Evolutionary conservation across 2,329 filamentous ascomycete genomes (phyloP).

Genomic region (Cryphonectria parasitica): DNA sequence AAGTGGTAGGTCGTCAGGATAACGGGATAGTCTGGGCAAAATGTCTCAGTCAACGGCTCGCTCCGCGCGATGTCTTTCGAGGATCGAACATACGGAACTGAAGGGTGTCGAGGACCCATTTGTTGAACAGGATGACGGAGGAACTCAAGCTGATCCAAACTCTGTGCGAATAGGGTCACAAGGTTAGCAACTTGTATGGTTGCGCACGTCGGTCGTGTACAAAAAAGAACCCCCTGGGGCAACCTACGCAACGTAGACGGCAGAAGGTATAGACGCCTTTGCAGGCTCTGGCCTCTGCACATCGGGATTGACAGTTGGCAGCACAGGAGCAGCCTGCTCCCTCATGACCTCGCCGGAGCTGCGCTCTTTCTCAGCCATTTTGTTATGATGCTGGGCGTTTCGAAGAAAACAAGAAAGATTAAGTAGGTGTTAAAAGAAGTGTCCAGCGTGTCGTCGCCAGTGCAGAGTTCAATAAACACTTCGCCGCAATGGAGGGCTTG

Average conservation of each 20-base stretch:
- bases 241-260: slow-evolving; percentile 77
- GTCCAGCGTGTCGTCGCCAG: slow-evolving; percentile 12
- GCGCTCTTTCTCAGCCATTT: slow-evolving; percentile 79
- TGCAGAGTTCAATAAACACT: slow-evolving; percentile 14
- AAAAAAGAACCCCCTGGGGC: slow-evolving; percentile 29
- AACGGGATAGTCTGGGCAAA: slow-evolving; percentile 65
- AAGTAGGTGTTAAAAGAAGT: slow-evolving; percentile 7
- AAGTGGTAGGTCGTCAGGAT: slow-evolving; percentile 97
- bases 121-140: slow-evolving; percentile 98
- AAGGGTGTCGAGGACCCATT: slow-evolving; percentile 89
- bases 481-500: slow-evolving; percentile 7
- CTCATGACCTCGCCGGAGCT: slow-evolving; percentile 77
- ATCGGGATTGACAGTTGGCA: slow-evolving; percentile 81
- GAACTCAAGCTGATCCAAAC: slow-evolving; percentile 92
- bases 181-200: background rate
- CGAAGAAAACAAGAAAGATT: background rate
- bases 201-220: background rate
- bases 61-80: background rate
- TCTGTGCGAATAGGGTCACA: slow-evolving; percentile 49
- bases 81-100: slow-evolving; percentile 70
- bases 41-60: slow-evolving; percentile 35
- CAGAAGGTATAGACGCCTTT: slow-evolving; percentile 72
- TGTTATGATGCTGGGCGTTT: slow-evolving; percentile 32
- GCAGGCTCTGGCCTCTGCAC: slow-evolving; percentile 70
- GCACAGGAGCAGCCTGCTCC: slow-evolving; percentile 57